Conservation (phyloP, 352 stramenopile species). For the Globisporangium viniferum region DNA sequence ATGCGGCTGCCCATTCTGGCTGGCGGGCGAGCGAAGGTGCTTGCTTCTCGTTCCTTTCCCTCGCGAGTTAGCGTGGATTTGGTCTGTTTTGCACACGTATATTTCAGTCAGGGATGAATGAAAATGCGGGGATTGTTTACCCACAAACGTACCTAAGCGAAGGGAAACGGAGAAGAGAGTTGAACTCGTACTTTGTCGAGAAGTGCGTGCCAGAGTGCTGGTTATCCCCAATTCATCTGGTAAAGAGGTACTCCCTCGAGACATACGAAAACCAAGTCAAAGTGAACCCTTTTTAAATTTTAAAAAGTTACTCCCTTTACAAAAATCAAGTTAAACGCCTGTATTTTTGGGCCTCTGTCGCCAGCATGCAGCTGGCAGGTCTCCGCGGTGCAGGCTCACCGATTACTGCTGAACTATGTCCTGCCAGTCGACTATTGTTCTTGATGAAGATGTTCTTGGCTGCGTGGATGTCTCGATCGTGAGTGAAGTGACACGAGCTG, state of each 20-base stretch:
- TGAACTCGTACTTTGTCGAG: background rate
- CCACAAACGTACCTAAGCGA: background rate
- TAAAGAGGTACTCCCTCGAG: background rate
- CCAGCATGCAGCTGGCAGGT: too few relatives aligned
- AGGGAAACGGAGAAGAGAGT: background rate
- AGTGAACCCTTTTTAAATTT: background rate
- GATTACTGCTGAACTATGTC: too few relatives aligned
- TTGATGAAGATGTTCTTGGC: too few relatives aligned
- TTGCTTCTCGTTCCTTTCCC: background rate
- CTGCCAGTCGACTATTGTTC: too few relatives aligned
- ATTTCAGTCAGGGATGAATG: background rate
- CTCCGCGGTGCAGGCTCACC: too few relatives aligned
- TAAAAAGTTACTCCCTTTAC: too few relatives aligned
- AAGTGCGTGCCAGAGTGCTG: background rate
- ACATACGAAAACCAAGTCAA: background rate
- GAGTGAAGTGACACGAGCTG: too few relatives aligned
- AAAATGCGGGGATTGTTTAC: background rate
- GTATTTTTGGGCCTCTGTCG: too few relatives aligned
- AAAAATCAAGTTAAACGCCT: too few relatives aligned
- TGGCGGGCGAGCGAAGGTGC: background rate
- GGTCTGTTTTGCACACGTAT: background rate
- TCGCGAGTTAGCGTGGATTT: background rate
- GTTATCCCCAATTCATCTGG: background rate
- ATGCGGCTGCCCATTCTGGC: slow-evolving; percentile 55
- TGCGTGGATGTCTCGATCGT: too few relatives aligned